Evolutionary conservation across 139 green algal species (phyloP).

Genomic region (Chlamydomonas eustigma): DNA sequence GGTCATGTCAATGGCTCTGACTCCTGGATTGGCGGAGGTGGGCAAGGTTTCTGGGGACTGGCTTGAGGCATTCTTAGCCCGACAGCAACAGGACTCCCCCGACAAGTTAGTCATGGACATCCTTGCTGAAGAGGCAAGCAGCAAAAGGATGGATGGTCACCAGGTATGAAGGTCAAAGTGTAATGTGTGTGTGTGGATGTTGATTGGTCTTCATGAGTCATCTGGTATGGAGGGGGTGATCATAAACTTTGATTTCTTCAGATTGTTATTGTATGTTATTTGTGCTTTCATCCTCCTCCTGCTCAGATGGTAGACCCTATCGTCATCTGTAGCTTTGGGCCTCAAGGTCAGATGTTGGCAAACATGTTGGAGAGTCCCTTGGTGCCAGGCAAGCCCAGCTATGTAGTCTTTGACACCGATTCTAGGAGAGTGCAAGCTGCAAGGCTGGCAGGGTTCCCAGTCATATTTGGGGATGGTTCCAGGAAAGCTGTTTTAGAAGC

Average conservation of each 20-base stretch:
- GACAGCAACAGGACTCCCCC: background rate
- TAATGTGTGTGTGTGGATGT: no score
- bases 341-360: conserved; percentile 50
- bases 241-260: no score
- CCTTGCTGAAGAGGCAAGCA: background rate
- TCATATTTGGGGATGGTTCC: conserved; percentile 68
- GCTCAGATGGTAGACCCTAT: conserved; percentile 8
- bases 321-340: conserved; percentile 25
- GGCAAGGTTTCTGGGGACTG: conserved; percentile 45
- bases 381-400: conserved; percentile 29
- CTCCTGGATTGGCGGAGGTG: conserved; percentile 69
- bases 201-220: no score
- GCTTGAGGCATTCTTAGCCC: no score
- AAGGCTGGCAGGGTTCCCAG: conserved; percentile 31
- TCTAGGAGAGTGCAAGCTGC: conserved; percentile 47
- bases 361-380: conserved; percentile 82
- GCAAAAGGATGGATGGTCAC: background rate
- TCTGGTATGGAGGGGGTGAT: no score
- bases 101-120: background rate
- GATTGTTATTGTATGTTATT: no score
- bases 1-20: conserved; percentile 93
- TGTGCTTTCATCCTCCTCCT: no score
- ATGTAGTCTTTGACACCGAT: conserved; percentile 84
- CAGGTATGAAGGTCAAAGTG: no score
- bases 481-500: conserved; percentile 67